Base-by-base conservation (phyloP, 495 filamentous ascomycete genomes). In the Aspergillus bertholletiae region DNA sequence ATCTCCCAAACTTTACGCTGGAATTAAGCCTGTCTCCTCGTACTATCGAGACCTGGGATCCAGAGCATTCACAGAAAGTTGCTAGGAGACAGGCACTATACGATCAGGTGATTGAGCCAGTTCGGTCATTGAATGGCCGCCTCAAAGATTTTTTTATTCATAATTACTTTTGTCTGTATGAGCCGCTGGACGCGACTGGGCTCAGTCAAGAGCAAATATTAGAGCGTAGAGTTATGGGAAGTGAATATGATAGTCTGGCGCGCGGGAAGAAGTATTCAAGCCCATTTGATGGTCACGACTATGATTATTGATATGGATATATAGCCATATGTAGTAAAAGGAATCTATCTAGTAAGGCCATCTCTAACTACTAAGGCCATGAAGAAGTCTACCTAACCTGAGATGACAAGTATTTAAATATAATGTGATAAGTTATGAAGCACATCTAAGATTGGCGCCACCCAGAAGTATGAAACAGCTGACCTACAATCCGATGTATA, bases 101-200 rank as follows among this genome's bases (percentile, higher is more conserved):
- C 17, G 20, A 41, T 54, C 41, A 32, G 2, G 40, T 54, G 12
- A 23, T 54, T 9, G 30, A 39, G 12, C 24, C 30, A 12, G 26
- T 54, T 15, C 12, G 26, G 20, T 7, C 9, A 11, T 39, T 48
- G 13, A 27, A 18, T 11, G 43, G 43, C 7, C 5, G 39, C 7
- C 15, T 54, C 8, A 47, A 48, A 17, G 32, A 54, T 24, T 32
- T 54, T 12, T 54, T 48, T 27, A 26, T 54, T 15, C 30, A 48
- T 48, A 41, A 11, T 54, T 23, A 37, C 5, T 54, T 5, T 24
- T 23, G 20, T 1, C 30, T 22, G 8, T 13, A 32, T 13, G 17
- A 22, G 2, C 3, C 8, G 41, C 9, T 4, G 7, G 18, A n/a
- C 9, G 23, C 6, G 41, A 28, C 27, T 28, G 5, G 27, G 27